Percentiles rank a stretch among this genome's conserved stretches.
phyloP scores from a whole-genome alignment of 345 rosid species.

The Litchi chinensis region DNA sequence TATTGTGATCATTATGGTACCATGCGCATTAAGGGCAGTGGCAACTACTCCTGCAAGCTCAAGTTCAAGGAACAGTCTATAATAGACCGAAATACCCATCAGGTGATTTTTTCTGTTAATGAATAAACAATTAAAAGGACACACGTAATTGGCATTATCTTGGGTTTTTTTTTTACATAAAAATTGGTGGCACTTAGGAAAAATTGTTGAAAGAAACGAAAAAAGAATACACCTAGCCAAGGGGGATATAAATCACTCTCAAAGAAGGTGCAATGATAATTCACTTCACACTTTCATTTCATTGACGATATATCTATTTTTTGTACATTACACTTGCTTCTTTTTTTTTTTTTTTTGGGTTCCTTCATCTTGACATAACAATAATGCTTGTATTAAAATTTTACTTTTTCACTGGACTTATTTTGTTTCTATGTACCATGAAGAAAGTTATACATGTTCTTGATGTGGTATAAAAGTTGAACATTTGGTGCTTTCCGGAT shows the following conservation, averaged over 20 bases:
- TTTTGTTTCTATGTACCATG: neutral
- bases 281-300: neutral
- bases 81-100: constrained; percentile 97
- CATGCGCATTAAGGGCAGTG: constrained; percentile 92
- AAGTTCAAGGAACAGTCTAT: constrained; percentile 99
- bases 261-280: neutral
- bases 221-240: neutral
- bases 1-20: constrained; percentile 97
- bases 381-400: too few species aligned
- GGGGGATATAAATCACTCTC: neutral
- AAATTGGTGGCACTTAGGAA: neutral
- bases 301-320: neutral
- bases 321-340: neutral
- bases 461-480: neutral
- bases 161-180: neutral
- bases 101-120: constrained; percentile 47
- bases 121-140: constrained; percentile 4
- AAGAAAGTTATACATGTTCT: neutral
- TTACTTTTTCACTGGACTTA: neutral
- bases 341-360: neutral
- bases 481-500: neutral
- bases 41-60: constrained; percentile 83
- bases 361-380: neutral
- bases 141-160: constrained; percentile 4
- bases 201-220: neutral